Evolutionary conservation across 768 basidiomycete species (phyloP), one percentile per base, ranked within the genome.

Genomic region (Tulasnella sp.): DNA sequence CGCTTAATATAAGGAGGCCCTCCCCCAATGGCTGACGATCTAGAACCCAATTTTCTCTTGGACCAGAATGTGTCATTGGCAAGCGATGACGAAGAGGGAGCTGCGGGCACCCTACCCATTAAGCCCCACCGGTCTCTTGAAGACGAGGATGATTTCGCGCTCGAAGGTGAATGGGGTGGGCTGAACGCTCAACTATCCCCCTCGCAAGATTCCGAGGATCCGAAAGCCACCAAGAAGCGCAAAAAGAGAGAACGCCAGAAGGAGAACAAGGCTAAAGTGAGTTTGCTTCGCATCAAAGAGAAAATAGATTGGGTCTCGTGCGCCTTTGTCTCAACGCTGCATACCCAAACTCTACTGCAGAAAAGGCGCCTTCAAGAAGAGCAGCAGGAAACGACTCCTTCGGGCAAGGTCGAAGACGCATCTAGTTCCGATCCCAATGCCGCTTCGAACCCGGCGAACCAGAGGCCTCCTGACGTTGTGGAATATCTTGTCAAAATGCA

Each of bases 1-100:
- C 34, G 42, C 42, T 18, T 68, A 27, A 68, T 3, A 68, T 3
- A 2, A 68, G 21, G 0, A 9, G 3, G n/a, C 3, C 42, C 4
- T 4, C n/a, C n/a, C n/a, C n/a, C 40, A 40, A 68, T 68, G 62
- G 91, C 92, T 62, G 93, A 96, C 87, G 94, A 94, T 87, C 88
- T 96, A 27, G 93, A 93, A 73, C 95, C 96, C 84, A 92, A 95
- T 81, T 94, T 92, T 83, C 87, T 92, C 75, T 88, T 88, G 42
- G 92, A 96, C 81, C 91, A 92, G 68, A 86, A 89, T 19, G 89
- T 93, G 0, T 91, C 90, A 38, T 39, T 42, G 0, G 85, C 89
- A 19, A 92, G 91, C 0, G 92, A 88, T 16, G 91, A 90, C 38
- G 76, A 93, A 81, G 84, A 75, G 3, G 79, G 77, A 44, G 82